Conservation (phyloP, 2,329 filamentous ascomycete genomes). For the Colletotrichum destructivum region DNA sequence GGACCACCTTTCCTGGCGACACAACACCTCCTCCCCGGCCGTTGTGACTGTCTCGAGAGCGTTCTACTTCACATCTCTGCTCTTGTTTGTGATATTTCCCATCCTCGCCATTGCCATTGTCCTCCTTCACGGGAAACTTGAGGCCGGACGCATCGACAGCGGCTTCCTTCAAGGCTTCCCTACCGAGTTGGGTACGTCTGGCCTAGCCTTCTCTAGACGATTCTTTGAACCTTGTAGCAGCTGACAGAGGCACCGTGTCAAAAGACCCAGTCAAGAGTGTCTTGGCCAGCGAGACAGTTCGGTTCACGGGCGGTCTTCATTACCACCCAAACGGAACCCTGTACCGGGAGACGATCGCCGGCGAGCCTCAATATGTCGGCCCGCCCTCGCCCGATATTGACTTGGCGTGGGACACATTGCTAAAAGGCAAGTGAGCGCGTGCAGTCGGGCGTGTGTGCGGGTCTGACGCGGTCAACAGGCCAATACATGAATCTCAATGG, state of each 20-base stretch:
- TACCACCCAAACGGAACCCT: neutral
- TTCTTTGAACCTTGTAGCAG: neutral
- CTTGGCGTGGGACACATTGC: neutral
- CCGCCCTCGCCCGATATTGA: neutral
- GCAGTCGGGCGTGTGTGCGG: neutral
- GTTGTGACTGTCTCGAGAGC: no score
- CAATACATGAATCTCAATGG: neutral
- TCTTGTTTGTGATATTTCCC: neutral
- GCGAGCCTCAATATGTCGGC: constrained; percentile 1
- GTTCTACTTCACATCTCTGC: no score
- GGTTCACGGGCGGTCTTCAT: neutral
- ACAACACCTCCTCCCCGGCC: no score
- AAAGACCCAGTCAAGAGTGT: constrained; percentile 4
- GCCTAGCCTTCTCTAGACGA: no score
- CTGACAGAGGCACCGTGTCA: neutral
- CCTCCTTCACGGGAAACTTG: neutral
- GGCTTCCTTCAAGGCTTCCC: neutral
- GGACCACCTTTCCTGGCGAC: no score
- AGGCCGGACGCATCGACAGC: neutral
- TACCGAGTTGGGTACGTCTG: neutral
- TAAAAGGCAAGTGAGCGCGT: neutral
- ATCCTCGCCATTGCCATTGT: neutral
- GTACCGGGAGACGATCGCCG: neutral
- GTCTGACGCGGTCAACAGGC: neutral
- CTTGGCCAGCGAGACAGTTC: neutral